Conservation (phyloP, 1,284 basidiomycete species). For the Afroboletus lepidellus region DNA sequence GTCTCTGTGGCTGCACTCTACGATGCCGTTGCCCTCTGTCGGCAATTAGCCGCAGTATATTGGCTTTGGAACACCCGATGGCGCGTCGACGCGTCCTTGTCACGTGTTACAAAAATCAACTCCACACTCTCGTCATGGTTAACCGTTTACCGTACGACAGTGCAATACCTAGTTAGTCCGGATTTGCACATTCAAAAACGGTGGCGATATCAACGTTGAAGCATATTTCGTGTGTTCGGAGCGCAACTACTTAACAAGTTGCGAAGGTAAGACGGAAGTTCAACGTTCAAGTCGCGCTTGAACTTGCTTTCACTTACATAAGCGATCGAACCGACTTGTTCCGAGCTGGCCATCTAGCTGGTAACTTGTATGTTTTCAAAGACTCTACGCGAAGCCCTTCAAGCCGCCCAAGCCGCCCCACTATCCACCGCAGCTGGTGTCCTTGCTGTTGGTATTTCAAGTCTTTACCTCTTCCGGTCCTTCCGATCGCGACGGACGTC, state of each 20-base stretch:
- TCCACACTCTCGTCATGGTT: neutral
- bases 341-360: no score
- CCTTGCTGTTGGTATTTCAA: constrained; percentile 15
- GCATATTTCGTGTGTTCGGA: no score
- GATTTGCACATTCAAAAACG: no score
- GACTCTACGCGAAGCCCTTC: constrained; percentile 9
- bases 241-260: no score
- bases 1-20: constrained; percentile 16
- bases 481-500: constrained; percentile 10
- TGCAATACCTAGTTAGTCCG: no score
- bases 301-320: no score
- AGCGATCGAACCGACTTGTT: neutral
- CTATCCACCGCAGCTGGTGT: constrained; percentile 8
- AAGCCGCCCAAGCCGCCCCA: constrained; percentile 1
- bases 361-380: constrained; percentile 22
- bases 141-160: no score
- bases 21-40: constrained; percentile 26
- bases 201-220: no score
- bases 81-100: constrained; percentile 17
- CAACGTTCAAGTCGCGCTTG: no score
- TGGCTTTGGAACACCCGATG: constrained; percentile 6
- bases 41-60: constrained; percentile 19
- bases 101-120: constrained; percentile 32
- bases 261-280: no score
- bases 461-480: constrained; percentile 19